phyloP scores from a whole-genome alignment of 2,329 filamentous ascomycete genomes.

The Trichoderma sp. region DNA sequence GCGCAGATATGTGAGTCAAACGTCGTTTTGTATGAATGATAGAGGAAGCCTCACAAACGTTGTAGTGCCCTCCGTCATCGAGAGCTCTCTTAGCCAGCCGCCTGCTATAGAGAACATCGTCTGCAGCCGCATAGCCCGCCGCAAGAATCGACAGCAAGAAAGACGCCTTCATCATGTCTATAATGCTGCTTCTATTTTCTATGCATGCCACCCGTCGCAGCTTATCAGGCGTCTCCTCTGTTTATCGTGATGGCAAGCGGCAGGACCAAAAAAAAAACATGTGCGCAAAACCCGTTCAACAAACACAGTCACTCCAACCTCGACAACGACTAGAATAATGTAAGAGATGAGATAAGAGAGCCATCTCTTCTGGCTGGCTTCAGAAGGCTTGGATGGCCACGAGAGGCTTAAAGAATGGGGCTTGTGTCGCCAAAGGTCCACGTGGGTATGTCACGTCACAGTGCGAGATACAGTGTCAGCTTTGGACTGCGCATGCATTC shows the following conservation, averaged over 20 bases:
- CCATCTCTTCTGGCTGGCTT: neutral
- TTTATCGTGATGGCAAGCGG: neutral
- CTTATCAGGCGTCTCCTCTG: neutral
- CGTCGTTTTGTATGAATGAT: neutral
- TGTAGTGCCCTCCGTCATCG: constrained; percentile 55
- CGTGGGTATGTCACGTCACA: constrained; percentile 25
- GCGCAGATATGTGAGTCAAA: neutral
- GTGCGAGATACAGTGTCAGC: constrained; percentile 11
- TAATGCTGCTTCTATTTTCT: neutral
- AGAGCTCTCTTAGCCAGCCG: constrained; percentile 54
- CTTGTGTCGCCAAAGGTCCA: constrained; percentile 14
- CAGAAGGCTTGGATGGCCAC: neutral
- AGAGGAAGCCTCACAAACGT: constrained; percentile 48
- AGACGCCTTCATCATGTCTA: constrained; percentile 17
- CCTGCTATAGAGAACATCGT: constrained; percentile 55
- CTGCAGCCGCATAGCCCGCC: constrained; percentile 38
- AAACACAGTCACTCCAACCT: neutral
- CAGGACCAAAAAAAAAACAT: neutral
- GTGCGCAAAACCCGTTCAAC: neutral
- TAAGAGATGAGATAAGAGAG: neutral
- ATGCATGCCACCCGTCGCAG: neutral
- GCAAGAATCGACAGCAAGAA: constrained; percentile 38
- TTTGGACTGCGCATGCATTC: neutral
- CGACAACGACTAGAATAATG: neutral
- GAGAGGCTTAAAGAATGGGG: constrained; percentile 11